These are phyloP conservation scores for Aspergillus novoparasiticus DNA, from an alignment of 2,329 filamentous ascomycete genomes.

Conservation along the genomic window DNA sequence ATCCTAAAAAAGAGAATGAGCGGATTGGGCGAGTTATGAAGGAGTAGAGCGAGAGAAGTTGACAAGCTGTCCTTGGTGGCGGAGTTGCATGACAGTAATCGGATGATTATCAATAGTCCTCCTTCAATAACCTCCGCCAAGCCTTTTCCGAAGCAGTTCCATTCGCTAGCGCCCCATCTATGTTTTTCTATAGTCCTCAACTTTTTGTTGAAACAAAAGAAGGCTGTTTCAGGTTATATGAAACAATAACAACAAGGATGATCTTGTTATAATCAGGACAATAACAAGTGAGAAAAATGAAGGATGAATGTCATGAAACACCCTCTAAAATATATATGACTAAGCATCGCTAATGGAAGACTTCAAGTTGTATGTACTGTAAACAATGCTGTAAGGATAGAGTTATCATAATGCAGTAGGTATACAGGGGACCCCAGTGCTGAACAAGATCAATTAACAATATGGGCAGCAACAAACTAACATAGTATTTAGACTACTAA, in stretches of 20 bases:
- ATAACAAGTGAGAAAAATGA: not conserved
- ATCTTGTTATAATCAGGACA: not conserved
- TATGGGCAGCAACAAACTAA: not conserved
- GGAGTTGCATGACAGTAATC: slow-evolving; percentile 16
- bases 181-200: not conserved
- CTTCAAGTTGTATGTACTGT: not conserved
- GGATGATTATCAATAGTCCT: slow-evolving; percentile 11
- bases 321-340: not conserved
- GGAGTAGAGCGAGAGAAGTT: slow-evolving; percentile 23
- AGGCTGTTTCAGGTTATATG: not conserved
- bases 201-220: not conserved
- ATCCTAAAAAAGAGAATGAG: not conserved
- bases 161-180: not conserved
- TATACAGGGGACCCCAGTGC: not conserved
- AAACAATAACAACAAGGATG: not conserved
- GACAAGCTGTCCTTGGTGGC: slow-evolving; percentile 30
- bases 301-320: not conserved
- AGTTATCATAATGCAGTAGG: not conserved
- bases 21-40: slow-evolving; percentile 12
- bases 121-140: slow-evolving; percentile 6
- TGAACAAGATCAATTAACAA: not conserved
- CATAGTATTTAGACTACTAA: not conserved
- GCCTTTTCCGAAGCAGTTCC: not conserved
- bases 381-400: not conserved
- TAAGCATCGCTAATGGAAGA: not conserved